Conservation (phyloP, 2,329 filamentous ascomycete genomes). For the Colletotrichum sp. region DNA sequence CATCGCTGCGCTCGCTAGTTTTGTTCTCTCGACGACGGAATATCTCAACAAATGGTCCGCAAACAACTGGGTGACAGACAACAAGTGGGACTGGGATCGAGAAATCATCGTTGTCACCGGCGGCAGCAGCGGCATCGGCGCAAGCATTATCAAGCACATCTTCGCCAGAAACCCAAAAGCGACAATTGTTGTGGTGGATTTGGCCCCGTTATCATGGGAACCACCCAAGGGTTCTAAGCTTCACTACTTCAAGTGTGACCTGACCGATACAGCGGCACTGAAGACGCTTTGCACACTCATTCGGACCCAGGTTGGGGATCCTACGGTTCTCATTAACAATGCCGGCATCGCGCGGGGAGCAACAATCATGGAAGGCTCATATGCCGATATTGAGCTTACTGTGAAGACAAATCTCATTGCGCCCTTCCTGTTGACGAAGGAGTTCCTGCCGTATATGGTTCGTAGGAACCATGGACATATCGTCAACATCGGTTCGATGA, state of each 20-base stretch:
- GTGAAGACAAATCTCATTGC: conserved; percentile 56
- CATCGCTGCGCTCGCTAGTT: conserved; percentile 10
- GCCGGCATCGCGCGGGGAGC: conserved; percentile 33
- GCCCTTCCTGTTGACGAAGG: conserved; percentile 62
- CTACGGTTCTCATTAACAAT: conserved; percentile 41
- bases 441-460: conserved; percentile 67
- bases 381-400: conserved; percentile 32
- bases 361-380: conserved; percentile 32
- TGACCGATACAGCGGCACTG: conserved; percentile 37
- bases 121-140: conserved; percentile 47
- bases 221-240: conserved; percentile 26
- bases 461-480: conserved; percentile 66
- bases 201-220: conserved; percentile 33
- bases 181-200: conserved; percentile 38
- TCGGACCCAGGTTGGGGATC: conserved; percentile 37
- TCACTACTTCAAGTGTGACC: conserved; percentile 41
- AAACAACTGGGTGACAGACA: conserved; percentile 29
- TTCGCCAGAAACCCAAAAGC: conserved; percentile 27
- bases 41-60: conserved; percentile 26
- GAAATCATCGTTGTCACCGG: conserved; percentile 51
- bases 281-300: conserved; percentile 31
- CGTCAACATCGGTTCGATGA: conserved; percentile 65
- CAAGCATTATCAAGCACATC: conserved; percentile 36
- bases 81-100: conserved; percentile 38
- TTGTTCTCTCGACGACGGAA: conserved; percentile 24